Evolutionary conservation across 2,329 filamentous ascomycete genomes (phyloP), one percentile per base, ranked within the genome.

Genomic region (Fonsecaea pedrosoi): DNA sequence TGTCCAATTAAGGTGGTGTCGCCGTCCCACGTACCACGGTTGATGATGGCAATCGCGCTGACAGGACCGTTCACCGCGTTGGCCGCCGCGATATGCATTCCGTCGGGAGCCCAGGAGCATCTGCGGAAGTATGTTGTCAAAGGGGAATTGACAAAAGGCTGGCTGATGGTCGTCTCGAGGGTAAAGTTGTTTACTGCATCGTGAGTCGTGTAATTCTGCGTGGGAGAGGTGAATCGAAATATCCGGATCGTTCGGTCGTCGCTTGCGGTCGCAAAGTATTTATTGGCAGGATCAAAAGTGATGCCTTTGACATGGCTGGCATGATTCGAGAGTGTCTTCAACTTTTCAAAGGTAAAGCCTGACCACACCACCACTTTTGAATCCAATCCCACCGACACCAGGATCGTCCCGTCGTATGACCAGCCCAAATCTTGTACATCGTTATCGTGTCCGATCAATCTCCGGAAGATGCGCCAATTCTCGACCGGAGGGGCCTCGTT

Each of bases 321-420:
- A 79, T 99, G 95, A 66, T 94, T 90, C 1, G 93, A 89, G 4
- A 99, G 82, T 2, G 92, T 94, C 85, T 98, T 98, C 72, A 99
- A 85, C 81, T 96, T 98, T 81, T 99, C 95, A 73, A 99, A 99
- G 0, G 94, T 98, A 79, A 96, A 91, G 0, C 95, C 96, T 1
- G 94, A 98, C 95, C 95, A 99, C 25, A 99, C 91, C 9, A 99
- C 95, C 13, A 99, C 90, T 80, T 99, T 99, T 53, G 95, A 98
- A 80, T 99, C 95, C 72, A 99, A 82, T 1, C 95, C 96, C 32
- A 99, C 95, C 0, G 95, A 98, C 4, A 98, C 94, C 68, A 99
- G 83, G 62, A 99, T 92, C 0, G 94, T 97, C 35, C 94, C 96
- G 81, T 99, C 95, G 76, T 90, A 90, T 21, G 95, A 97, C 95